A percentile compares a stretch with the other conserved stretches of the same genome.
phyloP scores from a whole-genome alignment of 345 rosid genomes.

The Arabidopsis arenosa region DNA sequence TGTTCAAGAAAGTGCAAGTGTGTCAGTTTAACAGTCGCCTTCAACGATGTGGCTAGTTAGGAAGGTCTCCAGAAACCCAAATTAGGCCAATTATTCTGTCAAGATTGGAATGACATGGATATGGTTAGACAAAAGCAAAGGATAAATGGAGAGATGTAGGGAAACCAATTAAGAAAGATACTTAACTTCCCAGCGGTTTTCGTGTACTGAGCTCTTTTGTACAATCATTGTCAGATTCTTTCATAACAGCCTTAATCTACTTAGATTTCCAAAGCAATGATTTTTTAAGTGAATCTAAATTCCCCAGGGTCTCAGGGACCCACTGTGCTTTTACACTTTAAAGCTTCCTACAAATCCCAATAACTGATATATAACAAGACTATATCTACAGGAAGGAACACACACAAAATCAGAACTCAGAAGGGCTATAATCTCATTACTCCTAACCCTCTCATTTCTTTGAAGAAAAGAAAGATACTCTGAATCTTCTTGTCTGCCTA shows the following conservation, averaged over 20 bases:
- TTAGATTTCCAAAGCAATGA: slow-evolving; percentile 57
- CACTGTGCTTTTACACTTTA: slow-evolving; percentile 70
- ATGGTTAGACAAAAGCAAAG: slow-evolving; percentile 58
- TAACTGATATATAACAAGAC: slow-evolving; percentile 55
- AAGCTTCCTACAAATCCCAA: slow-evolving; percentile 55
- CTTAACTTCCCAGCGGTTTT: slow-evolving; percentile 76
- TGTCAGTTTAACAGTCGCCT: slow-evolving; percentile 12
- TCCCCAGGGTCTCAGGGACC: slow-evolving; percentile 56
- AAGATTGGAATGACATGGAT: slow-evolving; percentile 27
- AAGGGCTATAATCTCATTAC: slow-evolving; percentile 47
- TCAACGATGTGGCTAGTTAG: neutral
- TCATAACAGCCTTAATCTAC: slow-evolving; percentile 69
- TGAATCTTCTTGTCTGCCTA: slow-evolving; percentile 52
- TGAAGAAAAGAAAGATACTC: slow-evolving; percentile 50
- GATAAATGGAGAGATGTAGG: slow-evolving; percentile 52
- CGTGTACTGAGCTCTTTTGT: slow-evolving; percentile 55
- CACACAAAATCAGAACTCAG: slow-evolving; percentile 41
- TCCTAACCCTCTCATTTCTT: slow-evolving; percentile 50
- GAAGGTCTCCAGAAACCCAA: neutral
- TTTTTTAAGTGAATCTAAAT: slow-evolving; percentile 68
- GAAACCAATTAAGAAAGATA: slow-evolving; percentile 60
- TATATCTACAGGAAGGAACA: slow-evolving; percentile 64
- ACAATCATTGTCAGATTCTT: slow-evolving; percentile 78
- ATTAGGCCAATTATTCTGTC: slow-evolving; percentile 16
- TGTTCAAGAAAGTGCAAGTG: slow-evolving; percentile 17